Evolutionary conservation across 2,329 filamentous ascomycete genomes (phyloP).

Genomic region (Sphaerostilbella broomeana): DNA sequence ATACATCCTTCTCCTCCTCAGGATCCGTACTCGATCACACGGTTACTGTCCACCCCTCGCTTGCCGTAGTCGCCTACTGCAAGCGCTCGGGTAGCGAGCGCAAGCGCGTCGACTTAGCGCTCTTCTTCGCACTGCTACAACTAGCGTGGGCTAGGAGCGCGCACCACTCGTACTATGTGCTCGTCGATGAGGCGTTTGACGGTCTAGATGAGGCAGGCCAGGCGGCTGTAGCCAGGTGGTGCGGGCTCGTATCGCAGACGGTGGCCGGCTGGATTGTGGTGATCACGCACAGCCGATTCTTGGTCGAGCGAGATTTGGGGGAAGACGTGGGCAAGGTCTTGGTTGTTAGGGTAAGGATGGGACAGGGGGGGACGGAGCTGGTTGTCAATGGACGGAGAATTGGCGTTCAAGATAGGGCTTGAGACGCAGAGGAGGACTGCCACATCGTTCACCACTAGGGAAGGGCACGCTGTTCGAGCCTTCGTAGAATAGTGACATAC

Average conservation of each 20-base stretch:
- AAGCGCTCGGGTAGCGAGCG: conserved; percentile 19
- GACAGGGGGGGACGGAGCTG: conserved; percentile 14
- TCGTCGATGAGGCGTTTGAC: conserved; percentile 20
- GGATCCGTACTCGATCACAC: conserved; percentile 11
- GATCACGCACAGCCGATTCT: conserved; percentile 17
- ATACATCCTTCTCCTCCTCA: not conserved
- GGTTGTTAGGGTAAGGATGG: conserved; percentile 16
- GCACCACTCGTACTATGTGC: conserved; percentile 17
- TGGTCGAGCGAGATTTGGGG: conserved; percentile 14
- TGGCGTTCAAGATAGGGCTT: conserved; percentile 2
- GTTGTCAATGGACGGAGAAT: conserved; percentile 13
- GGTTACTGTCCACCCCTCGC: conserved; percentile 12
- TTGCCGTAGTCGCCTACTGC: conserved; percentile 15
- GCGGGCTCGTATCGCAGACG: conserved; percentile 12
- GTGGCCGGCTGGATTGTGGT: conserved; percentile 16
- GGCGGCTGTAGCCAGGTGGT: conserved; percentile 17
- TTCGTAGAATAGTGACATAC: no score
- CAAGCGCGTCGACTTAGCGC: conserved; percentile 17
- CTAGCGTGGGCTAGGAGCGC: conserved; percentile 14
- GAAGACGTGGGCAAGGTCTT: conserved; percentile 9
- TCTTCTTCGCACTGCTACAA: conserved; percentile 20
- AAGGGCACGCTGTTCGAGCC: not conserved
- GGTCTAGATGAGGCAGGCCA: conserved; percentile 16
- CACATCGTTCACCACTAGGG: not conserved
- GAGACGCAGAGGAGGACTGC: not conserved